Evolutionary conservation across 1,139 yeast species (phyloP).

Genomic region (Geotrichum aggregatum): DNA sequence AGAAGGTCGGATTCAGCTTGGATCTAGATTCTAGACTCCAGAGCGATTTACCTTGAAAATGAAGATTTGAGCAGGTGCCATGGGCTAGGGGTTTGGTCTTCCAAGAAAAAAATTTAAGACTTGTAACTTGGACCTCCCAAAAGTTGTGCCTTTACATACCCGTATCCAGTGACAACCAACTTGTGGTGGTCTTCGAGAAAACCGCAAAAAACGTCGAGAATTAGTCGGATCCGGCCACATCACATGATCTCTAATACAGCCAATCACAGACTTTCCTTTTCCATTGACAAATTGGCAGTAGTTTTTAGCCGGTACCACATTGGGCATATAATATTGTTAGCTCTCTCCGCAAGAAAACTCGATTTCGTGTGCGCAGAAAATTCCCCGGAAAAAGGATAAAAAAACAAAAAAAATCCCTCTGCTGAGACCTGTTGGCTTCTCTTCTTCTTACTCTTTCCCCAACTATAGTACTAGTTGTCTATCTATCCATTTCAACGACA

Average conservation of each 20-base stretch:
- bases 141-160: too few relatives aligned
- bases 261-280: neutral
- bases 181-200: too few relatives aligned
- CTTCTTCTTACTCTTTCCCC: constrained; percentile 3
- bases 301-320: neutral
- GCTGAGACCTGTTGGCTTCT: neutral
- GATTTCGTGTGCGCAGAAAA: too few relatives aligned
- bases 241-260: neutral
- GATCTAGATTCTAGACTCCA: neutral
- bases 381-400: constrained; percentile 12
- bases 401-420: neutral
- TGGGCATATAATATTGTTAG: neutral
- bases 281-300: neutral
- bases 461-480: neutral
- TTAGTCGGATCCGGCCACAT: neutral
- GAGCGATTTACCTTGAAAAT: neutral
- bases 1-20: too few relatives aligned
- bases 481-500: neutral
- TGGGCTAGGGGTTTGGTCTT: too few relatives aligned
- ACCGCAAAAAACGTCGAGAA: neutral
- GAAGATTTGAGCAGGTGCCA: too few relatives aligned
- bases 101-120: neutral
- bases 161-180: too few relatives aligned
- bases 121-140: neutral
- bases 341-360: too few relatives aligned